A percentile compares a stretch with the other conserved stretches of the same genome.
phyloP scores from a whole-genome alignment of 2,329 filamentous ascomycete genomes.

The Cordyceps farinosa region DNA sequence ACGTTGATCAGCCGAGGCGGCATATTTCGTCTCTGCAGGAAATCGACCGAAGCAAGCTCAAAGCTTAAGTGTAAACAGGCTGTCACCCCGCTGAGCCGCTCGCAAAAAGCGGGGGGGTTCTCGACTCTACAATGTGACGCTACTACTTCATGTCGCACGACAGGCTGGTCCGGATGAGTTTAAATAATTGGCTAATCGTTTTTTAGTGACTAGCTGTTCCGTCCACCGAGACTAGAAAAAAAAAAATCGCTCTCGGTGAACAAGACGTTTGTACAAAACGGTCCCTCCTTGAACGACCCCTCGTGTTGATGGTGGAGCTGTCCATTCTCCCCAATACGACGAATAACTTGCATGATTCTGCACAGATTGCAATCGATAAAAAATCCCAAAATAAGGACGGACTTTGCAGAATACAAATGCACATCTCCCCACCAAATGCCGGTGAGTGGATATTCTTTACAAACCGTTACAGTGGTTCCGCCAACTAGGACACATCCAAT shows the following conservation, averaged over 20 bases:
- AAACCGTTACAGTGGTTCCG: constrained; percentile 1
- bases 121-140: not conserved
- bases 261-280: no score
- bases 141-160: not conserved
- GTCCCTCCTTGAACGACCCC: not conserved
- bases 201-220: no score
- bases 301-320: not conserved
- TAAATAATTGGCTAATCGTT: not conserved
- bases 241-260: no score
- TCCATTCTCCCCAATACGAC: not conserved
- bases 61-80: not conserved
- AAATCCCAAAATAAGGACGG: no score
- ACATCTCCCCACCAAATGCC: not conserved
- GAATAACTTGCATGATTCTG: no score
- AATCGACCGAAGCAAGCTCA: not conserved
- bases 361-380: no score
- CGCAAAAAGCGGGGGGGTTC: not conserved
- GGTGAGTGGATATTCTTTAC: not conserved
- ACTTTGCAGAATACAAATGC: no score
- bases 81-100: not conserved
- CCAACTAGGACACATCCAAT: not conserved
- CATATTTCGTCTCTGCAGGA: not conserved
- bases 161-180: not conserved
- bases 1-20: not conserved
- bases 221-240: no score